phyloP scores from a whole-genome alignment of 352 stramenopile species.

The Pythium apleroticum region DNA sequence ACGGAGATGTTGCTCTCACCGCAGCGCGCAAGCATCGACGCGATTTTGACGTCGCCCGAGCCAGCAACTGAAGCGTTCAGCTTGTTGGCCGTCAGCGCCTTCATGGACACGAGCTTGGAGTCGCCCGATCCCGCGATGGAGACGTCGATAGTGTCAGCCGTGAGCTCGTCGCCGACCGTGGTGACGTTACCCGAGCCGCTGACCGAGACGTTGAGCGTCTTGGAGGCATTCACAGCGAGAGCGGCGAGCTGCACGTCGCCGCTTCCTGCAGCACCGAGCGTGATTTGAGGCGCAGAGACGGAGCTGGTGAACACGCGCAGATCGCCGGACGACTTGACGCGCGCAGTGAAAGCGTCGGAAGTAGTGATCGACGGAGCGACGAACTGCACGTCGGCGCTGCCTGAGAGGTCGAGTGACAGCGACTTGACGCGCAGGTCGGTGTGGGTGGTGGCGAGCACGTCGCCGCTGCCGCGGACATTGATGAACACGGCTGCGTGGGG shows the following conservation, averaged over 20 bases:
- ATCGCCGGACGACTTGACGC: conserved; percentile 21
- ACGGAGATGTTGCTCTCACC: conserved; percentile 19
- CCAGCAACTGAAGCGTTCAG: conserved; percentile 24
- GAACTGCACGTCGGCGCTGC: conserved; percentile 36
- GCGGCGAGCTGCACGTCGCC: conserved; percentile 26
- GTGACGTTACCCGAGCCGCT: conserved; percentile 20
- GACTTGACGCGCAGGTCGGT: conserved; percentile 26
- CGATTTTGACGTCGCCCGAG: conserved; percentile 27
- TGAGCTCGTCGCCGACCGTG: conserved; percentile 19
- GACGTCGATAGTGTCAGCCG: conserved; percentile 6
- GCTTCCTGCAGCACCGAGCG: conserved; percentile 21
- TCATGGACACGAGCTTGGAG: conserved; percentile 22
- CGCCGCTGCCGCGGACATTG: conserved; percentile 23
- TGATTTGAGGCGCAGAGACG: conserved; percentile 11
- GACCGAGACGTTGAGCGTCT: background rate
- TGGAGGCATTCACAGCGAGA: conserved; percentile 8
- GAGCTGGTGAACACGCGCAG: conserved; percentile 20
- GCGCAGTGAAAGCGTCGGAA: conserved; percentile 3
- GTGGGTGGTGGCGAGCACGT: conserved; percentile 22
- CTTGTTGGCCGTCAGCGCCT: conserved; percentile 17
- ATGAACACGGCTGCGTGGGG: conserved; percentile 18
- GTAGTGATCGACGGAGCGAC: conserved; percentile 18
- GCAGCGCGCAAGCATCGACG: conserved; percentile 14
- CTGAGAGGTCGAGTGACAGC: conserved; percentile 26
- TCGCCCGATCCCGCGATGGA: conserved; percentile 29